Evolutionary conservation across 805 yeast species (phyloP).

Genomic region (Pichia paraexigua): DNA sequence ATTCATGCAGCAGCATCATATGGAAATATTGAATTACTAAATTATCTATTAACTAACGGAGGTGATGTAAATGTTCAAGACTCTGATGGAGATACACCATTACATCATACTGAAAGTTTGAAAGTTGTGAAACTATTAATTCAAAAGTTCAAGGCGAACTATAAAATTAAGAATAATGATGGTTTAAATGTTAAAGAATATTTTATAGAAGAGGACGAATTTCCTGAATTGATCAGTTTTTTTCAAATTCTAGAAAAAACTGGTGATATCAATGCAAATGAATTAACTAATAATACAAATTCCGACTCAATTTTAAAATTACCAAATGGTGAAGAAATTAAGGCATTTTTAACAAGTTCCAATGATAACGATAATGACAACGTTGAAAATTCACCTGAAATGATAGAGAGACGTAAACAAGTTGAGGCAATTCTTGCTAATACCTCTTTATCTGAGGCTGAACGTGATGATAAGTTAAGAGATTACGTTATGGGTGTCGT

Average conservation of each 20-base stretch:
- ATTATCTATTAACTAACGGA: constrained; percentile 45
- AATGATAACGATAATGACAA: constrained; percentile 24
- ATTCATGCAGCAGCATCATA: constrained; percentile 97
- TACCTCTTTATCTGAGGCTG: constrained; percentile 45
- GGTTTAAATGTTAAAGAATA: constrained; percentile 68
- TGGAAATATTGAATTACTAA: constrained; percentile 65
- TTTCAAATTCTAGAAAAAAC: constrained; percentile 24
- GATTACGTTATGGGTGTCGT: constrained; percentile 61
- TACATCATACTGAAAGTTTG: constrained; percentile 79
- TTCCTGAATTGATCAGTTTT: constrained; percentile 67
- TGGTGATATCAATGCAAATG: neutral
- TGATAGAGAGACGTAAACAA: constrained; percentile 49
- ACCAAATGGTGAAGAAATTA: constrained; percentile 39
- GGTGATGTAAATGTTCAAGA: constrained; percentile 84
- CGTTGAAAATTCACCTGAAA: constrained; percentile 30
- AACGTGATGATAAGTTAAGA: constrained; percentile 72
- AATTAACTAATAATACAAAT: neutral
- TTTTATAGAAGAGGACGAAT: constrained; percentile 79
- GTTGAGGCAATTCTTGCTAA: constrained; percentile 55
- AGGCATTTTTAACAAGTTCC: constrained; percentile 38
- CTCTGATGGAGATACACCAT: constrained; percentile 88
- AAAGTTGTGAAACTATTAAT: constrained; percentile 58
- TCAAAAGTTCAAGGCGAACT: constrained; percentile 62
- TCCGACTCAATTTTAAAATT: constrained; percentile 14
- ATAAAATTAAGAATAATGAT: constrained; percentile 54